Percentiles rank a stretch among this genome's conserved stretches.
These are phyloP conservation scores for Ascobolus immersus DNA, from an alignment of 495 filamentous ascomycete genomes.

Conservation along the genomic window DNA sequence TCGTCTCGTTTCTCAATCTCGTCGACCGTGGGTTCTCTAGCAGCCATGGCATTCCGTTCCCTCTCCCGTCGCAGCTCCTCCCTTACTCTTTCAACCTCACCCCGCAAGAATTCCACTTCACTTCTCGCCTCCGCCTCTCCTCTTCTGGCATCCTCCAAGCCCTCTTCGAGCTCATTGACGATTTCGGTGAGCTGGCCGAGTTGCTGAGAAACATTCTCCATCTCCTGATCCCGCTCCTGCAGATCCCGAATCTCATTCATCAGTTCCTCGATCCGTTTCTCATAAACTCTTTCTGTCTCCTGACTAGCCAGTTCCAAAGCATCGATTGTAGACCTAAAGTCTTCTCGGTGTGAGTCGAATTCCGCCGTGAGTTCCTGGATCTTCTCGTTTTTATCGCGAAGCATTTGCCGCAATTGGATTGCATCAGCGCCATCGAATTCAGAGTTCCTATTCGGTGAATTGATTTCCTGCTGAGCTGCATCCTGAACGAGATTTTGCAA, in stretches of 20 bases:
- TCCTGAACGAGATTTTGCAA: slow-evolving; percentile 42
- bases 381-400: slow-evolving; percentile 92
- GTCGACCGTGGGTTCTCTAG: slow-evolving; percentile 29
- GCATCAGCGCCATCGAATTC: slow-evolving; percentile 51
- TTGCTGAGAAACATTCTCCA: slow-evolving; percentile 70
- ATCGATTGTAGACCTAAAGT: slow-evolving; percentile 91
- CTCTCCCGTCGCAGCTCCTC: slow-evolving; percentile 68
- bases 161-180: slow-evolving; percentile 89
- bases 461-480: slow-evolving; percentile 10
- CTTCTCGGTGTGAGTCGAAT: slow-evolving; percentile 83
- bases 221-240: slow-evolving; percentile 59
- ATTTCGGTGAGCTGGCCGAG: slow-evolving; percentile 87
- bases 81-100: slow-evolving; percentile 84
- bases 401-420: slow-evolving; percentile 45
- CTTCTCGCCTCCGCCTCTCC: slow-evolving; percentile 94
- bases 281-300: slow-evolving; percentile 94
- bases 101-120: slow-evolving; percentile 86
- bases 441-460: background rate
- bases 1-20: slow-evolving; percentile 88
- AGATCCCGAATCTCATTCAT: slow-evolving; percentile 59
- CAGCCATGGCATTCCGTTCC: slow-evolving; percentile 53
- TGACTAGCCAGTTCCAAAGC: slow-evolving; percentile 86
- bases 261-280: slow-evolving; percentile 73
- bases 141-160: slow-evolving; percentile 76
- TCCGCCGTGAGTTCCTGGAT: slow-evolving; percentile 77